Base-by-base conservation (phyloP, 805 yeast genomes). In the Yamadazyma akitaensis region DNA sequence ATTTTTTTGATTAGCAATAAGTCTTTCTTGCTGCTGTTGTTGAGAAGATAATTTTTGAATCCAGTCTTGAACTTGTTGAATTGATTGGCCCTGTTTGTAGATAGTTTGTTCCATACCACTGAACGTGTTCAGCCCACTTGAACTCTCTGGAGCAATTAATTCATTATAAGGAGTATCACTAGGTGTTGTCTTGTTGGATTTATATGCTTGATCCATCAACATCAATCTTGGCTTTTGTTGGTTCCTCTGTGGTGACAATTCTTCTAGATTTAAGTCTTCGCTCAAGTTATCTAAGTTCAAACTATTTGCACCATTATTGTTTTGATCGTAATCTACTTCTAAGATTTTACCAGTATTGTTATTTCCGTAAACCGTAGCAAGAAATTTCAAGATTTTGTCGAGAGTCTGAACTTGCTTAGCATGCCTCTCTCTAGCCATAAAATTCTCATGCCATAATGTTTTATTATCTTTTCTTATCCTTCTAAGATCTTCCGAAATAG, bases 381-480 rank as follows among this genome's bases (percentile, higher is more conserved):
- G 72, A 54, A 94, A 92, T 55, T 94, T 80, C 57, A 94, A 67
- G 42, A 94, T 92, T 53, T 88, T 85, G 53, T 90, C 96, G 46
- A 94, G 73, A 18, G 96, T 88, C 51, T 87, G 92, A 35, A 92
- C 82, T 62, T 94, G 98, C 30, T 83, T 76, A 56, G 85, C 81
- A 63, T 91, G 88, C 53, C 91, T 79, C 62, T 92, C 97, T 44
- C 97, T 75, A 5, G 92, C 84, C 48, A 82, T 68, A 61, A 77
- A 83, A 58, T 89, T 85, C 61, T 94, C 98, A 50, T 85, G 84
- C 99, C 99, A 94, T 38, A 94, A 67, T 57, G 88, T 65, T 61
- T 88, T 92, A 67, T 92, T 94, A 61, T 94, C 98, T 50, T 84
- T 84, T 48, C 90, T 77, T 33, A 94, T 81, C 48, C 97, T 75